Evolutionary conservation across 1,284 basidiomycete genomes (phyloP).

Genomic region (Malassezia sp.): DNA sequence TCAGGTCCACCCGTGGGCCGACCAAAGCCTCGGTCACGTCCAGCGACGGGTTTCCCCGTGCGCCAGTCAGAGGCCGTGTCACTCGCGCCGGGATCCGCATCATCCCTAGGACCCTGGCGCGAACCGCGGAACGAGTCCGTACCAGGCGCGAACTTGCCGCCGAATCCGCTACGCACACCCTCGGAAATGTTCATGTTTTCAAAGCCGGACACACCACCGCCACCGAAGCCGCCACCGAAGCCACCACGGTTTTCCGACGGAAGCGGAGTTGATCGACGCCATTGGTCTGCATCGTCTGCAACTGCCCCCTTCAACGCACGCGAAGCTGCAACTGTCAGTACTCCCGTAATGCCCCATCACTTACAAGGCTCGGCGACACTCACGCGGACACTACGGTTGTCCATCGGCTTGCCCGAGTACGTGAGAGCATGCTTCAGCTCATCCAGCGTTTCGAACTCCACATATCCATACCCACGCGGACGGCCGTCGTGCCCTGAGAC

Average conservation of each 20-base stretch:
- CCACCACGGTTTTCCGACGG: conserved; percentile 19
- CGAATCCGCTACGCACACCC: conserved; percentile 40
- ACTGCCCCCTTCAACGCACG: conserved; percentile 19
- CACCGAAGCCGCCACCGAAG: conserved; percentile 14
- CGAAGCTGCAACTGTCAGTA: too few species aligned
- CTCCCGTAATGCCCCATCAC: too few species aligned
- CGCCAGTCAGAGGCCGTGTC: conserved; percentile 41
- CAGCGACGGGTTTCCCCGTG: conserved; percentile 37
- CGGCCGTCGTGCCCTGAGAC: conserved; percentile 77
- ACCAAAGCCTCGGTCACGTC: conserved; percentile 31
- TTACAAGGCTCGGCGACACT: conserved; percentile 92
- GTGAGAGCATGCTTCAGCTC: conserved; percentile 63
- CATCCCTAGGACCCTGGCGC: conserved; percentile 23
- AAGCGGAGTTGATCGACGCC: conserved; percentile 78
- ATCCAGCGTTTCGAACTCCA: conserved; percentile 77
- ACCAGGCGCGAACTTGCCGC: conserved; percentile 27
- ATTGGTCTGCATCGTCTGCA: conserved; percentile 54
- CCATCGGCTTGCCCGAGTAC: conserved; percentile 50
- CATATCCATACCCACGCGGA: conserved; percentile 94
- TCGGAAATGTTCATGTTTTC: conserved; percentile 39
- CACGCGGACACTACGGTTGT: conserved; percentile 70
- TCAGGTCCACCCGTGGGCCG: conserved; percentile 22
- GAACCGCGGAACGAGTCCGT: conserved; percentile 15
- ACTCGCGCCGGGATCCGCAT: conserved; percentile 31
- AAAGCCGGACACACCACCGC: conserved; percentile 24